Evolutionary conservation across 495 filamentous ascomycete species (phyloP), one percentile per base, ranked within the genome.

Genomic region (Penicillium ucsense): DNA sequence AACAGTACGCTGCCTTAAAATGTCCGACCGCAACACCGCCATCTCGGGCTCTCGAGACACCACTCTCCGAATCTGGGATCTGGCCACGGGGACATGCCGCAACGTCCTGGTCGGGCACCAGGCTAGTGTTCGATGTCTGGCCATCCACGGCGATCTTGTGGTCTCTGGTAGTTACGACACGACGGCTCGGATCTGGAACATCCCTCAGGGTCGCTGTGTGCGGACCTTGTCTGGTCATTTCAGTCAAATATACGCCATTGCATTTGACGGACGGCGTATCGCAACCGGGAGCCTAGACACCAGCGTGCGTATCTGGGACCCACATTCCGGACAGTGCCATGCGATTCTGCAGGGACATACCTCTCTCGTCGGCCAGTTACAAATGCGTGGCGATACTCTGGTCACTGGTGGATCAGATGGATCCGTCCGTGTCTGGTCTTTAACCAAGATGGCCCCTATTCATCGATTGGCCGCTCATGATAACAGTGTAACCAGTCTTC

Each of bases 161-260:
- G 94, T 97, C 10, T 95, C 89, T 29, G 92, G 92, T 30, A 95
- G 89, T 63, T 98, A 98, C 61, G 92, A 98, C 56, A 95, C 92
- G 3, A 95, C 88, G 3, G 92, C 92, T 8, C 87, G 88, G 52
- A 89, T 98, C 40, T 98, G 92, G 92, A 95, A 86, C 57, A 96
- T 98, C 29, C 88, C 86, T 3, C 85, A 95, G 63, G 94, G 92
- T 7, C 80, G 86, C 52, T 97, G 91, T 61, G 68, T 96, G 31
- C 79, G 90, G 33, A 95, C 88, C 4, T 72, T 98, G 28, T 81
- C 79, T n/a, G 92, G 92, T 0, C 92, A 98, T 68, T 97, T 95
- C 68, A 97, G 92, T 62, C 92, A 98, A 57, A 98, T 98, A 46
- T 98, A 98, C 59, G 94, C 92, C 8, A 94, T 98, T 58, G 91